These are phyloP conservation scores for Penicillium mononematosum DNA, from an alignment of 495 filamentous ascomycete species.

Conservation along the genomic window DNA sequence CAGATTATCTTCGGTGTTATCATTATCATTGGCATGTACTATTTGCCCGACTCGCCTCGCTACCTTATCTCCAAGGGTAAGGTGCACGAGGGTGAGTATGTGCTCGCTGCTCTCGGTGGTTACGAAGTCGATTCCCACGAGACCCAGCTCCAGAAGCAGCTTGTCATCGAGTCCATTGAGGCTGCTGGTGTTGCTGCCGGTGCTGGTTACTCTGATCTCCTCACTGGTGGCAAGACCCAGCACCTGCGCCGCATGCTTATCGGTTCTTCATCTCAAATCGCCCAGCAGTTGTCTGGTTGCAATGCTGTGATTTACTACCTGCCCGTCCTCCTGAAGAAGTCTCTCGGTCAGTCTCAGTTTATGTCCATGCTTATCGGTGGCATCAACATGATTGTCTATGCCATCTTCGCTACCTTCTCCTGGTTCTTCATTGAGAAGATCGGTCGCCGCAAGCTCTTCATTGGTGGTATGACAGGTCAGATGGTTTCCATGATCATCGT, in stretches of 20 bases:
- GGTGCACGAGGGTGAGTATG: conserved; percentile 64
- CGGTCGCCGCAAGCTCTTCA: conserved; percentile 72
- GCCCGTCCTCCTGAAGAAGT: conserved; percentile 70
- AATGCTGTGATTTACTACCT: conserved; percentile 89
- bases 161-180: conserved; percentile 73
- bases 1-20: conserved; percentile 72
- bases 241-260: conserved; percentile 51
- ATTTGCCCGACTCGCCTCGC: conserved; percentile 73
- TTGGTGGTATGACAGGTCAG: conserved; percentile 70
- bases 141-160: conserved; percentile 56
- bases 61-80: conserved; percentile 70
- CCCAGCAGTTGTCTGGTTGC: conserved; percentile 75
- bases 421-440: conserved; percentile 84
- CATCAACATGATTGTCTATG: conserved; percentile 82
- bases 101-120: conserved; percentile 67
- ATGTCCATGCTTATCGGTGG: conserved; percentile 74
- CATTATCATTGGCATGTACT: conserved; percentile 61
- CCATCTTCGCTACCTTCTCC: conserved; percentile 72
- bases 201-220: conserved; percentile 38
- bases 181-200: conserved; percentile 49
- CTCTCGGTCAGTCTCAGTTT: conserved; percentile 58
- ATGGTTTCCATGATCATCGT: conserved; percentile 70
- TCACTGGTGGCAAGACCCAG: conserved; percentile 45
- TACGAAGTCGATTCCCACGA: conserved; percentile 58
- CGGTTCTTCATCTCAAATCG: conserved; percentile 65